Base-by-base conservation (phyloP, 495 filamentous ascomycete species). In the Penicillium mononematosum region DNA sequence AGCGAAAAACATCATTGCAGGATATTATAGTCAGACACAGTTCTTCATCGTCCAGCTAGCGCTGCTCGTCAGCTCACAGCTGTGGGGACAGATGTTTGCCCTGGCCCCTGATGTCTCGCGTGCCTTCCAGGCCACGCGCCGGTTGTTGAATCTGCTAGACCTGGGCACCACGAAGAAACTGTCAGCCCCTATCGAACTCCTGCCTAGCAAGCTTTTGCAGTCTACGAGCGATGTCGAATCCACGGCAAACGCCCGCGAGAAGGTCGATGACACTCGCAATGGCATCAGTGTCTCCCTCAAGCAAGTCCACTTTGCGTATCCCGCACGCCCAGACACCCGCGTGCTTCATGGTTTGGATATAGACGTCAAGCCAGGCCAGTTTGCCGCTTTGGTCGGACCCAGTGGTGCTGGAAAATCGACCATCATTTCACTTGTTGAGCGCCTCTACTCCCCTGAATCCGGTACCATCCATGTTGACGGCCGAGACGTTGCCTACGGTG, bases 81-180 rank as follows among this genome's bases (percentile, higher is more conserved):
- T 82, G 4, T 85, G 81, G 66, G 83, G 84, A 31, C 85, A 88
- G 59, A 83, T 89, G 75, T 88, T 88, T 64, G 79, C 79, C 5
- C 75, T 88, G 1, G 84, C 84, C 0, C 83, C 85, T 0, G 84
- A 87, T 48, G 68, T 88, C 14, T 81, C 56, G 32, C 48, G 49
- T 8, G 56, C 56, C 2, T 53, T 52, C 19, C 48, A 52, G 12
- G 56, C 56, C 6, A 53, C 49, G 1, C 42, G 48, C 6, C 56
- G 56, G 11, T 17, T 58, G 7, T 45, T 58, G 14, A 42, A 58
- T n/a, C 20, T 58, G 20, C 31, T 58, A n/a, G 56, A 58, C 17
- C 27, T 58, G 2, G 56, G 56, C 14, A 48, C 56, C 4, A 50
- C 48, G 11, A 47, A 27, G 49, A 46, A 53, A 9, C 48, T 58